phyloP scores from a whole-genome alignment of 306 rosid genomes.

The Amphicarpaea edgeworthii region DNA sequence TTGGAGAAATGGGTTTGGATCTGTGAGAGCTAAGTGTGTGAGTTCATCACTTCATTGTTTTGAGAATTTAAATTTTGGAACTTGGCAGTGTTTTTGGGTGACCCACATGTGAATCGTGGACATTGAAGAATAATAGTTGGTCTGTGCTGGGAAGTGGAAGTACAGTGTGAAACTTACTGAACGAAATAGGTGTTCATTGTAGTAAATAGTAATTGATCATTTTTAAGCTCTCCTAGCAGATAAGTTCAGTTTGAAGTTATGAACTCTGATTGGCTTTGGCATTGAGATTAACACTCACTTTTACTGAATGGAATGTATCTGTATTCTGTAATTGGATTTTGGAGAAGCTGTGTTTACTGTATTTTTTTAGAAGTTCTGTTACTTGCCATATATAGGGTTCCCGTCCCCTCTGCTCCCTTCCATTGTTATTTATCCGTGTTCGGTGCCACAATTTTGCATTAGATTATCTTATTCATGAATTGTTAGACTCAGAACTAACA shows the following conservation, averaged over 20 bases:
- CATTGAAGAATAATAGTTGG: slow-evolving; percentile 17
- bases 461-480: not conserved
- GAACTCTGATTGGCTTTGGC: slow-evolving; percentile 5
- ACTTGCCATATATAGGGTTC: not conserved
- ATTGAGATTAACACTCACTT: slow-evolving; percentile 22
- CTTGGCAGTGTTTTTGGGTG: slow-evolving; percentile 30
- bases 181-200: not conserved
- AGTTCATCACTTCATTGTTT: slow-evolving; percentile 17
- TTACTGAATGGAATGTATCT: not conserved
- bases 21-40: slow-evolving; percentile 40
- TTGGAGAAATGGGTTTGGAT: slow-evolving; percentile 26
- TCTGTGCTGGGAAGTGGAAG: slow-evolving; percentile 46
- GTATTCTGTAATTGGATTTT: slow-evolving; percentile 26
- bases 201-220: not conserved
- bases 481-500: not conserved
- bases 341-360: not conserved
- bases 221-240: not conserved
- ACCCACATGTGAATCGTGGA: slow-evolving; percentile 31
- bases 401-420: not conserved
- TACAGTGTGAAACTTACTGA: slow-evolving; percentile 30
- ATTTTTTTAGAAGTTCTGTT: slow-evolving; percentile 1
- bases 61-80: slow-evolving; percentile 19
- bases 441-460: not conserved
- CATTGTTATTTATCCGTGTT: not conserved
- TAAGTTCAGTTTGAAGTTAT: slow-evolving; percentile 15